These are phyloP conservation scores for Microcyclospora pomicola DNA, from an alignment of 2,329 filamentous ascomycete genomes.

Conservation along the genomic window DNA sequence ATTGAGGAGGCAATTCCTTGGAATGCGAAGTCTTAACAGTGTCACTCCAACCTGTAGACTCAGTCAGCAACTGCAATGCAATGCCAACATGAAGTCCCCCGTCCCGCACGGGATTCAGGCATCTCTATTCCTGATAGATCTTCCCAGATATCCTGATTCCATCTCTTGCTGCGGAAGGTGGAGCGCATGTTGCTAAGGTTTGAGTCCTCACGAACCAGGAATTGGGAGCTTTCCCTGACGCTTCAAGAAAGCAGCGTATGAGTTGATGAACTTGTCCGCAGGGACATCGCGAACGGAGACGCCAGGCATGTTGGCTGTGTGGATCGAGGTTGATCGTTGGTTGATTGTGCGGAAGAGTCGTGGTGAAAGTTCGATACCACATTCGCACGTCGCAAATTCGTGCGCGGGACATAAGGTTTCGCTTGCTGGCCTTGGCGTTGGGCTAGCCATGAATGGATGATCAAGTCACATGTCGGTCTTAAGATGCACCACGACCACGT, in stretches of 20 bases:
- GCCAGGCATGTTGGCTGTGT: slow-evolving; percentile 64
- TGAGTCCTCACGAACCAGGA: slow-evolving; percentile 50
- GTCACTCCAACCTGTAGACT: slow-evolving; percentile 84
- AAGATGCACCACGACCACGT: too few relatives aligned
- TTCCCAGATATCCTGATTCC: slow-evolving; percentile 6
- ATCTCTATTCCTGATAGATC: slow-evolving; percentile 17
- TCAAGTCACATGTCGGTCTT: too few relatives aligned
- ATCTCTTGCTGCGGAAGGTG: slow-evolving; percentile 9
- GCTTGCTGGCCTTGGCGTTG: too few relatives aligned
- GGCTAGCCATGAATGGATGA: too few relatives aligned
- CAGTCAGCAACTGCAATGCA: slow-evolving; percentile 26
- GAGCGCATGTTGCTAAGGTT: slow-evolving; percentile 5
- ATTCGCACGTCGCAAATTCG: not conserved
- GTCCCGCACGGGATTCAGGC: slow-evolving; percentile 41
- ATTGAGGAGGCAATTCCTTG: slow-evolving; percentile 96
- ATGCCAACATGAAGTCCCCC: slow-evolving; percentile 28
- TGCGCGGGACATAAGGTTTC: slow-evolving; percentile 8
- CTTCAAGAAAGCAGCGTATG: slow-evolving; percentile 84
- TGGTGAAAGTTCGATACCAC: too few relatives aligned
- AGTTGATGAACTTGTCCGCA: slow-evolving; percentile 79
- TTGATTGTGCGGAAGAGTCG: slow-evolving; percentile 2
- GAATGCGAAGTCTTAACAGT: slow-evolving; percentile 96
- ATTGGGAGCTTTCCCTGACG: slow-evolving; percentile 86
- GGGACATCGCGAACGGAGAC: slow-evolving; percentile 75
- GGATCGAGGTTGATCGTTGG: slow-evolving; percentile 4